phyloP scores from a whole-genome alignment of 257 asterid genomes.

The Striga asiatica region DNA sequence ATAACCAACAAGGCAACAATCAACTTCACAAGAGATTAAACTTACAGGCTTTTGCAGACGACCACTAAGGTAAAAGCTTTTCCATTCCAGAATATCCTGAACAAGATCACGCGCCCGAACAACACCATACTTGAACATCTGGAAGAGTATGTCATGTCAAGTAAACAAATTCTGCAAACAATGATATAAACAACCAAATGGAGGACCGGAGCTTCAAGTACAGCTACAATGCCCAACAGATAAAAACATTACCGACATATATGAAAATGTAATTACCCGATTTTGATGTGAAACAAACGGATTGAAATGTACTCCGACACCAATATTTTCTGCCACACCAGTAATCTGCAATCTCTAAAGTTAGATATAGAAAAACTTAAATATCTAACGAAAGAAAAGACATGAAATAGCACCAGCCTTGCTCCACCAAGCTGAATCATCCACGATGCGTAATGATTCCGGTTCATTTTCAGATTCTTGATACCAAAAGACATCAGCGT shows the following conservation, averaged over 20 bases:
- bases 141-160: constrained; percentile 18
- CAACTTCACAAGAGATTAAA: neutral
- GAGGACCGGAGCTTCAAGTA: neutral
- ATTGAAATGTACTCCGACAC: constrained; percentile 81
- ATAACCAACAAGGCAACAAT: neutral
- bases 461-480: constrained; percentile 62
- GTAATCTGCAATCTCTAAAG: constrained; percentile 33
- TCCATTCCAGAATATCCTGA: constrained; percentile 58
- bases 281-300: constrained; percentile 56
- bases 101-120: constrained; percentile 62
- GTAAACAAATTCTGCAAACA: neutral
- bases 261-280: constrained; percentile 29
- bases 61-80: constrained; percentile 73
- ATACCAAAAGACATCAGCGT: constrained; percentile 3
- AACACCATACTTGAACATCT: constrained; percentile 77
- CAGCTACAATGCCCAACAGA: neutral
- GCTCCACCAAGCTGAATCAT: constrained; percentile 73
- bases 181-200: neutral
- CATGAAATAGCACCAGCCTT: constrained; percentile 42
- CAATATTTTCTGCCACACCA: constrained; percentile 54
- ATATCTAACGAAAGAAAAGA: constrained; percentile 7
- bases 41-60: constrained; percentile 89
- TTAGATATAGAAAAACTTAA: neutral
- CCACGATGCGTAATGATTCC: constrained; percentile 78
- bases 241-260: constrained; percentile 1